Evolutionary conservation across 1,284 basidiomycete genomes (phyloP), one percentile per base, ranked within the genome.

Genomic region (Ustilago nuda): DNA sequence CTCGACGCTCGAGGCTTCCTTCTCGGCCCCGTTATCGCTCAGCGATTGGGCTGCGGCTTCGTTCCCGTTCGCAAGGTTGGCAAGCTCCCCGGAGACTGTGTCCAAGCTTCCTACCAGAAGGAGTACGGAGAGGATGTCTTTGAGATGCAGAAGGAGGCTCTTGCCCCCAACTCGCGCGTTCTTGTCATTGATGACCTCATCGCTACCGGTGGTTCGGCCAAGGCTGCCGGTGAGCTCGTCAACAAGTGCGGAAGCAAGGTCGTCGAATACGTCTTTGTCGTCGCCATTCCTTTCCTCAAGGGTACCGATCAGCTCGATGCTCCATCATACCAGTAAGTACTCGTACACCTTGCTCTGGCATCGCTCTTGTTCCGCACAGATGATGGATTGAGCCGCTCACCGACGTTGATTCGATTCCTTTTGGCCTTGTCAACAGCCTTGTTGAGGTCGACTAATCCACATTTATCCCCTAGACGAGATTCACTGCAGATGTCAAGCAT

Each of bases 101-200:
- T 92, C 50, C 89, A 89, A 62, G 93, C 91, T 2, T 89, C 90
- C 53, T 99, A 95, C 84, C 90, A 91, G 85, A 98, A 98, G 88
- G 97, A 99, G 86, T 99, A 99, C 83, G 97, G 96, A 37, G 92
- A 94, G 92, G 95, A 98, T 85, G 88, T 90, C 12, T 97, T 98
- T 83, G 95, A 99, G 88, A 96, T 99, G 91, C 97, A 99, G 87
- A 89, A 90, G 46, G 93, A 92, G 65, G 92, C 93, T 2, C 93
- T 99, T 83, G 89, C 91, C 2, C 56, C 76, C 37, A 94, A 94
- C 37, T 92, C 96, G 85, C 93, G 89, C 64, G 94, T 95, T 35
- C 87, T 99, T 46, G 89, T 99, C 54, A 89, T 99, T 36, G 97
- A 99, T 87, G 97, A 99, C 87, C 89, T 99, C 43, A 95, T 99